phyloP scores from a whole-genome alignment of 2,329 filamentous ascomycete genomes.

The Fusarium proliferatum region DNA sequence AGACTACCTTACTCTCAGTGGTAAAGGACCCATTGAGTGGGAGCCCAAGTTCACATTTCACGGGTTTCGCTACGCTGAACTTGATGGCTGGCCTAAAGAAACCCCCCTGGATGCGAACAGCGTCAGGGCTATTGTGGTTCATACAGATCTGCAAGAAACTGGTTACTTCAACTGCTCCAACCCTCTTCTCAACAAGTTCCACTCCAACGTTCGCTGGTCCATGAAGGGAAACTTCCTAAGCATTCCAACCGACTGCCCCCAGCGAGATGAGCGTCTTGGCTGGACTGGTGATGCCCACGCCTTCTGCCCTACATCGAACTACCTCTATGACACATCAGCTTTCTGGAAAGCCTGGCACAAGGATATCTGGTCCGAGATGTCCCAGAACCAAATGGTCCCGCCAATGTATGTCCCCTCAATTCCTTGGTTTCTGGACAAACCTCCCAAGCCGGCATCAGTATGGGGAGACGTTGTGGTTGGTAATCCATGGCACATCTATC shows the following conservation, averaged over 20 bases:
- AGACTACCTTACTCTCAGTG: conserved; percentile 46
- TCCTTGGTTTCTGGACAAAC: neutral
- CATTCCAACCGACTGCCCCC: conserved; percentile 68
- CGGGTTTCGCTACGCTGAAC: conserved; percentile 64
- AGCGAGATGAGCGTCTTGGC: conserved; percentile 64
- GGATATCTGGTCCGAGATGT: conserved; percentile 34
- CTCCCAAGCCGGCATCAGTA: neutral
- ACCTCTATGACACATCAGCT: conserved; percentile 63
- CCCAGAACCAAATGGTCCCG: conserved; percentile 9
- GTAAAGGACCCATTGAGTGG: neutral
- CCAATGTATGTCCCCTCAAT: conserved; percentile 8
- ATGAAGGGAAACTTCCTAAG: conserved; percentile 69
- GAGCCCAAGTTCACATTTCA: conserved; percentile 63
- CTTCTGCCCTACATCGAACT: conserved; percentile 63
- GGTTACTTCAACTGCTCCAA: conserved; percentile 66
- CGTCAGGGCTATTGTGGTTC: conserved; percentile 51
- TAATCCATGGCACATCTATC: conserved; percentile 28
- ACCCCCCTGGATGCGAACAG: conserved; percentile 39
- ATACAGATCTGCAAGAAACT: conserved; percentile 63
- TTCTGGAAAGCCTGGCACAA: conserved; percentile 51
- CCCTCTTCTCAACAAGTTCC: conserved; percentile 62
- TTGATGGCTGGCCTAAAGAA: conserved; percentile 55
- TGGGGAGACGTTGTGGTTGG: conserved; percentile 31
- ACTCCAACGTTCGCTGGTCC: conserved; percentile 64
- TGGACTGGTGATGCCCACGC: conserved; percentile 63